Base-by-base conservation (phyloP, 306 rosid genomes). In the Vigna radiata region DNA sequence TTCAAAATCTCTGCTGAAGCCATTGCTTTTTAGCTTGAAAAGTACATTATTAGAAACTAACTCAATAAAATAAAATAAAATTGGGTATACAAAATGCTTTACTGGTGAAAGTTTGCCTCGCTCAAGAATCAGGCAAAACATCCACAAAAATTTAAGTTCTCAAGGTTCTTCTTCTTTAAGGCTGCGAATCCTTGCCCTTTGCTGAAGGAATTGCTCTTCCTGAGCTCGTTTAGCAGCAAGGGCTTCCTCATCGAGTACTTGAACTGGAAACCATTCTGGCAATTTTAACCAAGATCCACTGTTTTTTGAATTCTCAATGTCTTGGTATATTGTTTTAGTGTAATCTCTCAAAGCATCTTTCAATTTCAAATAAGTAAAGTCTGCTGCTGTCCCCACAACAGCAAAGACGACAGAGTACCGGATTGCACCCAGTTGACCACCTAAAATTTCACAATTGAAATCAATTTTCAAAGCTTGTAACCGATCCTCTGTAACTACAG, bases 181-280 rank as follows among this genome's bases (percentile, higher is more conserved):
- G 65, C 78, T 81, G 10, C 90, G 91, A 61, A 89, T 81, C 70
- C 89, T 77, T 14, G 70, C 92, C 73, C 86, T 86, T 66, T 89
- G 97, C 3, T 89, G 86, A 68, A 83, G 85, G 54, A 88, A 82
- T 80, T 91, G 81, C 62, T 89, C 85, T 68, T 95, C 92, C 75
- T 77, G 89, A 72, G 90, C 97, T 76, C 81, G 82, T 78, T 92
- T 95, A 16, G 83, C 88, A 73, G 98, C 96, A 27, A 89, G 83
- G 58, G 86, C 96, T 83, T 92, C 98, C 69, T 95, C 99, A 11
- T 95, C 94, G 8, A 95, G 94, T 50, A 92, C 79, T 78, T 39
- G 78, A 79, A 95, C 91, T 0, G 97, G 99, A 21, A 90, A 92
- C 99, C 99, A 95, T 63, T 92, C 94, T 0, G 99, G 99, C 86